Evolutionary conservation across 805 yeast genomes (phyloP).

Genomic region (Lachancea fermentati): DNA sequence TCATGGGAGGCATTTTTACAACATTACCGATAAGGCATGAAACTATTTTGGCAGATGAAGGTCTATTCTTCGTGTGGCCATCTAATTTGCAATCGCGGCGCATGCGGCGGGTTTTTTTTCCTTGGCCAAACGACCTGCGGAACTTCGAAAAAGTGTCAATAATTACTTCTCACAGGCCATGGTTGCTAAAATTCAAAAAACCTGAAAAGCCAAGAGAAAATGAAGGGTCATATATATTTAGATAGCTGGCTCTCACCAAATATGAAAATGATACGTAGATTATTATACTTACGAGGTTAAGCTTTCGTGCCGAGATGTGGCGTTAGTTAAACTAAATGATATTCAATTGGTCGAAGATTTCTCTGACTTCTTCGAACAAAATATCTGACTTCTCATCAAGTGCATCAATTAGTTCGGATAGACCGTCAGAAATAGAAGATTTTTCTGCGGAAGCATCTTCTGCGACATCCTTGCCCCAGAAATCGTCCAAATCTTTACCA

Average conservation of each 20-base stretch:
- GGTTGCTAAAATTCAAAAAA: too few species aligned
- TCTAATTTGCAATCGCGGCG: too few species aligned
- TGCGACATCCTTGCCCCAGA: constrained; percentile 42
- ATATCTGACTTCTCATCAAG: constrained; percentile 23
- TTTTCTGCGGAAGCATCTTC: constrained; percentile 3
- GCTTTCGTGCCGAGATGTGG: too few species aligned
- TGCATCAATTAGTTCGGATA: constrained; percentile 14
- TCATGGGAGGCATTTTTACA: not conserved
- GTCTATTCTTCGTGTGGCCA: too few species aligned
- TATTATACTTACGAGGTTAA: not conserved
- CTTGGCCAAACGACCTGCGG: too few species aligned
- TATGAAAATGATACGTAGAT: not conserved
- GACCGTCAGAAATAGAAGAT: constrained; percentile 4
- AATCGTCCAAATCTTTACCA: constrained; percentile 60
- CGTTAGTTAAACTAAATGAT: constrained; percentile 15
- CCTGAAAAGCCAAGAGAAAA: too few species aligned
- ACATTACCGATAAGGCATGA: too few species aligned
- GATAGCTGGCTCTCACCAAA: not conserved
- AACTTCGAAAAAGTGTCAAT: too few species aligned
- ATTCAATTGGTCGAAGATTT: constrained; percentile 22
- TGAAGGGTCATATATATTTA: not conserved
- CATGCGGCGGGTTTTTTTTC: too few species aligned
- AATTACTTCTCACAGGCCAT: too few species aligned
- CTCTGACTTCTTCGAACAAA: constrained; percentile 26
- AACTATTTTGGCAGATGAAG: too few species aligned